Evolutionary conservation across 768 basidiomycete species (phyloP).

Genomic region (Fibroporia radiculosa): DNA sequence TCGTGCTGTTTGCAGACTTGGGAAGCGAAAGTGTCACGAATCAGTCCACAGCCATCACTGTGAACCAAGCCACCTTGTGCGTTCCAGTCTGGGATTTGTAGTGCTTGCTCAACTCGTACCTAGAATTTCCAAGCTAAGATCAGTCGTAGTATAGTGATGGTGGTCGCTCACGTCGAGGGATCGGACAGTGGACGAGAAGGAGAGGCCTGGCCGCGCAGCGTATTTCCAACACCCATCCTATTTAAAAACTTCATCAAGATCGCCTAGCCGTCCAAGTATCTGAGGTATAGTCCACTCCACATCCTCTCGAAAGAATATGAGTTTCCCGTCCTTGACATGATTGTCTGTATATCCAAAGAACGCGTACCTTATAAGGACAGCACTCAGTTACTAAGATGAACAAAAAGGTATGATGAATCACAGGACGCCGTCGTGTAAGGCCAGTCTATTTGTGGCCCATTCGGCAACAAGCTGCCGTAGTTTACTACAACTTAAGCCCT

Average conservation of each 20-base stretch:
- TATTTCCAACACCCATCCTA: conserved; percentile 13
- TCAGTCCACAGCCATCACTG: conserved; percentile 15
- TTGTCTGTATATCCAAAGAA: conserved; percentile 13
- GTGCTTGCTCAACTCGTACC: not conserved
- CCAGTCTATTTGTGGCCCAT: too few relatives aligned
- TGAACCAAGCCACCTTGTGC: conserved; percentile 12
- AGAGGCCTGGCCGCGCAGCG: conserved; percentile 12
- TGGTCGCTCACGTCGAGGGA: conserved; percentile 10
- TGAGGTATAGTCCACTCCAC: conserved; percentile 11
- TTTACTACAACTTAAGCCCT: not conserved
- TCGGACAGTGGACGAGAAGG: conserved; percentile 13
- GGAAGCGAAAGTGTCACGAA: conserved; percentile 11
- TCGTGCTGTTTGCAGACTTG: conserved; percentile 6
- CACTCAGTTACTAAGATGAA: too few relatives aligned
- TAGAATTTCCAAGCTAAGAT: not conserved
- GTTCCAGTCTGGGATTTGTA: conserved; percentile 7
- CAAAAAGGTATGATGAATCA: too few relatives aligned
- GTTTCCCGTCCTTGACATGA: conserved; percentile 12
- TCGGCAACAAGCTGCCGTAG: too few relatives aligned
- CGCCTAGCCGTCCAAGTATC: conserved; percentile 6
- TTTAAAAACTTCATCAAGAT: conserved; percentile 9
- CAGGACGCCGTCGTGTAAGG: too few relatives aligned
- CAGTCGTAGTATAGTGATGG: not conserved
- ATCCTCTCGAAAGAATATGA: conserved; percentile 15
- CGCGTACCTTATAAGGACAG: conserved; percentile 10